phyloP scores from a whole-genome alignment of 2,329 filamentous ascomycete species.

The Penicillium griseofulvum region DNA sequence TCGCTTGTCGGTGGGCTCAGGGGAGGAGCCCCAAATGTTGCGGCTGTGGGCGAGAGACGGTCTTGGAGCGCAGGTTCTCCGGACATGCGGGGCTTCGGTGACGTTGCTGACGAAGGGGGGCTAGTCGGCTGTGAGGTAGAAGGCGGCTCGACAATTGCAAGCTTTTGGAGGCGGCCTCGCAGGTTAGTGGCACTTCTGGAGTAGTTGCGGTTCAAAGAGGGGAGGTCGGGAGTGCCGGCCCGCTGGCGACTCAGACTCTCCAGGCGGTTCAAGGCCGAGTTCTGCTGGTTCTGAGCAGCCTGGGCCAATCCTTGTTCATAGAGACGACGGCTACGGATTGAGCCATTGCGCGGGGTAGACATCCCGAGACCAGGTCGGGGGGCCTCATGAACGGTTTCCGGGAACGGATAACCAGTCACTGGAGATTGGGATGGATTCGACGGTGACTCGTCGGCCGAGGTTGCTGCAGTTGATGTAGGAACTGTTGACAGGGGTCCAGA shows the following conservation, averaged over 20 bases:
- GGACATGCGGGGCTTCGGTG: slow-evolving; percentile 36
- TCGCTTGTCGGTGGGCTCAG: slow-evolving; percentile 72
- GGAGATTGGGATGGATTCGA: slow-evolving; percentile 29
- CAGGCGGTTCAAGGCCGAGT: slow-evolving; percentile 71
- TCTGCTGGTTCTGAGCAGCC: slow-evolving; percentile 76
- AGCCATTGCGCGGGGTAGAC: slow-evolving; percentile 58
- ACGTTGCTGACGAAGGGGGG: slow-evolving; percentile 42
- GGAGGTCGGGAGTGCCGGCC: slow-evolving; percentile 53
- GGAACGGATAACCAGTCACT: slow-evolving; percentile 7
- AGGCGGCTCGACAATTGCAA: slow-evolving; percentile 27
- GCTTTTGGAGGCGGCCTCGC: slow-evolving; percentile 47
- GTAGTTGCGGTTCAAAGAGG: slow-evolving; percentile 46
- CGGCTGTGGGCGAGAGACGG: slow-evolving; percentile 30
- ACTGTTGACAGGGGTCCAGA: slow-evolving; percentile 67
- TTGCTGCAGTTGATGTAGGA: slow-evolving; percentile 81
- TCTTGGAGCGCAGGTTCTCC: slow-evolving; percentile 34
- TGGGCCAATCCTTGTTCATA: slow-evolving; percentile 82
- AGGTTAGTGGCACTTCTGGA: slow-evolving; percentile 66
- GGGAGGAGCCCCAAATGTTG: slow-evolving; percentile 49
- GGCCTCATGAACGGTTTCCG: slow-evolving; percentile 24
- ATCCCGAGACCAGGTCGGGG: slow-evolving; percentile 22
- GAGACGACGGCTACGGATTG: slow-evolving; percentile 69
- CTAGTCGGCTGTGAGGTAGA: slow-evolving; percentile 34
- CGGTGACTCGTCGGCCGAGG: slow-evolving; percentile 75
- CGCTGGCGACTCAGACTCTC: slow-evolving; percentile 72